Evolutionary conservation across 2,329 filamentous ascomycete species (phyloP).

Genomic region (Cadophora gregata): DNA sequence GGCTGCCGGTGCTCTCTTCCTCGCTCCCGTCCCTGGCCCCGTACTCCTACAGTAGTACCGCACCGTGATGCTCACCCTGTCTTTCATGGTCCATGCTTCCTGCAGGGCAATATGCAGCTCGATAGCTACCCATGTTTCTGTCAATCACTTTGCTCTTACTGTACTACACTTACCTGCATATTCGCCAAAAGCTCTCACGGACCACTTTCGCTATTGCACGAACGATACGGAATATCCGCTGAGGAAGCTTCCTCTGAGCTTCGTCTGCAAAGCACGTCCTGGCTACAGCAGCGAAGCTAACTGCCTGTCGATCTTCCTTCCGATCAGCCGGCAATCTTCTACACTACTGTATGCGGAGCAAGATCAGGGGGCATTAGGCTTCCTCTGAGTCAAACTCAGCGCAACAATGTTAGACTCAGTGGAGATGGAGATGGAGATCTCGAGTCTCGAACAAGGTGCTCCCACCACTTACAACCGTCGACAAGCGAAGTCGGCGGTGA

Average conservation of each 20-base stretch:
- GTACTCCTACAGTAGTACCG: constrained; percentile 12
- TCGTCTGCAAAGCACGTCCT: constrained; percentile 11
- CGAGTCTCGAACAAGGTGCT: constrained; percentile 7
- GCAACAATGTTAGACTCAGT: constrained; percentile 12
- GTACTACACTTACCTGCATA: constrained; percentile 36
- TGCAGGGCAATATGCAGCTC: constrained; percentile 36
- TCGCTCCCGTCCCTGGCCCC: constrained; percentile 12
- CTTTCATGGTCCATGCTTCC: constrained; percentile 35
- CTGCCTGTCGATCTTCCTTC: constrained; percentile 24
- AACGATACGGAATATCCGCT: constrained; percentile 18
- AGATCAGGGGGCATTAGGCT: constrained; percentile 9
- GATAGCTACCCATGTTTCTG: constrained; percentile 35
- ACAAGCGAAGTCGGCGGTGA: constrained; percentile 31
- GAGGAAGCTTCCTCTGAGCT: constrained; percentile 31
- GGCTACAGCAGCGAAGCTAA: constrained; percentile 1
- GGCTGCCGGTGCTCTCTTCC: constrained; percentile 20
- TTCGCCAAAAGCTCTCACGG: constrained; percentile 29
- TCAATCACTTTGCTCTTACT: constrained; percentile 30
- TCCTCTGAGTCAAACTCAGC: constrained; percentile 14
- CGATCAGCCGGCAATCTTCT: constrained; percentile 17
- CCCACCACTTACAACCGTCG: constrained; percentile 16
- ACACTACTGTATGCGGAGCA: background rate
- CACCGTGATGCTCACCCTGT: constrained; percentile 2
- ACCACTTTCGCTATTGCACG: constrained; percentile 2
- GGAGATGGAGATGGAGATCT: constrained; percentile 14